A percentile compares a stretch with the other conserved stretches of the same genome.
Conservation (phyloP, 2,329 filamentous ascomycete species). For the Myotisia sp. region DNA sequence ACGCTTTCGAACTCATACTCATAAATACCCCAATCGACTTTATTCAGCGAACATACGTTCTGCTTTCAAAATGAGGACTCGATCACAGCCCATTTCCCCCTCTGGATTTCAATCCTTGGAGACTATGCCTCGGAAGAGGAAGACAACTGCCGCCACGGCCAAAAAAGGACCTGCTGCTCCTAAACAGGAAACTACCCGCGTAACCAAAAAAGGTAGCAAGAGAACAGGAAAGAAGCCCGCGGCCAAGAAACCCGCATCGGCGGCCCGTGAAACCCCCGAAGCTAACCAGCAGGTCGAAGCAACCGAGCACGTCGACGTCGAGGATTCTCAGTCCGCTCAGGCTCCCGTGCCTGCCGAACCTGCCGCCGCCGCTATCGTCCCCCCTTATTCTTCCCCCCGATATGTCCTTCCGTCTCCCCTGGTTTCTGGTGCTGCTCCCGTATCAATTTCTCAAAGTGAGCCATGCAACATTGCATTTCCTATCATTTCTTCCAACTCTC, state of each 20-base stretch:
- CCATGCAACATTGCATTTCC: conserved; percentile 7
- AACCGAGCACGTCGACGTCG: not conserved
- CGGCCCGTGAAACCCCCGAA: not conserved
- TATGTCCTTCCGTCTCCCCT: not conserved
- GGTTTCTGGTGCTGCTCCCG: too few relatives aligned
- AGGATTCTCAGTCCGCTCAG: too few relatives aligned
- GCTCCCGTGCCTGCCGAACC: not conserved
- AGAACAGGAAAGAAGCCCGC: conserved; percentile 4
- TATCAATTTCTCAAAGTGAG: too few relatives aligned
- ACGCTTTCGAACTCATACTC: too few relatives aligned
- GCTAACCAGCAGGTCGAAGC: not conserved
- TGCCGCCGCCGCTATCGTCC: not conserved
- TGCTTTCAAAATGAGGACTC: conserved; percentile 23
- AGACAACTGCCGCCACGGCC: conserved; percentile 9
- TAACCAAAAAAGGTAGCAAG: conserved; percentile 2
- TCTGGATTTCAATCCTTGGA: conserved; percentile 22
- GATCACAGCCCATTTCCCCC: conserved; percentile 25
- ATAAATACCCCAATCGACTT: too few relatives aligned
- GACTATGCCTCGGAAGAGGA: conserved; percentile 9
- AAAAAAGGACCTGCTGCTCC: not conserved
- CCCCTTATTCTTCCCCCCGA: not conserved
- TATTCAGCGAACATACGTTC: too few relatives aligned
- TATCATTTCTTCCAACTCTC: not conserved
- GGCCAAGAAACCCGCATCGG: conserved; percentile 1
- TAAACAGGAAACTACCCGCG: conserved; percentile 4